Evolutionary conservation across 2,329 filamentous ascomycete species (phyloP).

Genomic region (Ophiostoma sp.): DNA sequence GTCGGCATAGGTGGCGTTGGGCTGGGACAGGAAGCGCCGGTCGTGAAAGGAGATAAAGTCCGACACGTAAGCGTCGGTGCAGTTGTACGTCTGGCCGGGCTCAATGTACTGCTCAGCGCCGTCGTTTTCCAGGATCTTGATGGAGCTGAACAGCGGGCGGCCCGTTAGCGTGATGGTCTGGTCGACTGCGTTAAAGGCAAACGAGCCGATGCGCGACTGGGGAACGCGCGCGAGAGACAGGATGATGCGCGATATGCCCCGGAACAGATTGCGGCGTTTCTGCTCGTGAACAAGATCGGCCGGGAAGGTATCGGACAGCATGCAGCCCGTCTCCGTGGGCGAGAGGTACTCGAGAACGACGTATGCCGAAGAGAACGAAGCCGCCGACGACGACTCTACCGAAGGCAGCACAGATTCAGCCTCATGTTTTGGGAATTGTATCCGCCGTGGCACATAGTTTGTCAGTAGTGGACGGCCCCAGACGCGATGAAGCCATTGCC

Average conservation of each 20-base stretch:
- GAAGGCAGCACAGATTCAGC: neutral
- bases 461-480: conserved; percentile 1
- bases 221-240: conserved; percentile 33
- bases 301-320: conserved; percentile 5
- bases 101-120: conserved; percentile 33
- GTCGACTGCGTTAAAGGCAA: conserved; percentile 30
- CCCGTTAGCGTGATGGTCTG: conserved; percentile 26
- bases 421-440: neutral
- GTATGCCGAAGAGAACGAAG: conserved; percentile 8
- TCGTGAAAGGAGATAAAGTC: conserved; percentile 32
- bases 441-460: neutral
- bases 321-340: conserved; percentile 8
- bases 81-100: conserved; percentile 32
- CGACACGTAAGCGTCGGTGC: conserved; percentile 31
- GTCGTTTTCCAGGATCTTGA: conserved; percentile 35
- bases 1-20: conserved; percentile 28
- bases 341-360: conserved; percentile 7
- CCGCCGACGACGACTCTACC: neutral
- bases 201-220: conserved; percentile 32
- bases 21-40: conserved; percentile 30
- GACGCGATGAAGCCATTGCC: conserved; percentile 16
- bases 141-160: conserved; percentile 27
- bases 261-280: conserved; percentile 22
- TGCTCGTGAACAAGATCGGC: neutral
- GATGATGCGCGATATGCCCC: conserved; percentile 28